Base-by-base conservation (phyloP, 2,329 filamentous ascomycete genomes). In the Alternaria ventricosa region DNA sequence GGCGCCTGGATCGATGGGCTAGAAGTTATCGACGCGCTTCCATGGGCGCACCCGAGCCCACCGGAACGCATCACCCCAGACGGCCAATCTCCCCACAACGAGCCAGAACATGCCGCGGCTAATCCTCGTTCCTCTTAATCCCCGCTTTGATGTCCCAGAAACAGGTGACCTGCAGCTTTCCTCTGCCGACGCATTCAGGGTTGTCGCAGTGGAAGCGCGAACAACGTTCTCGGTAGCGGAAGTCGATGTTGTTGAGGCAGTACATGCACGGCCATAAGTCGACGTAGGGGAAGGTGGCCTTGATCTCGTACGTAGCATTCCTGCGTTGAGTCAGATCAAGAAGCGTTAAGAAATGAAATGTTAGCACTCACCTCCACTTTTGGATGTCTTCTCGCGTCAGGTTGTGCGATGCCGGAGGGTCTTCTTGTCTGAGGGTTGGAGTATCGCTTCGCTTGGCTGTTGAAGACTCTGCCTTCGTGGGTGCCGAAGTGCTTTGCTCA, bases 251-350 rank as follows among this genome's bases (percentile, higher is more conserved):
- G 2, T 3, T 22, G 5, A 25, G 43, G 13, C 61, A 64, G 23
- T 64, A 64, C 57, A 64, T 64, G 46, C 61, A 64, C 2, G 61
- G 57, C 61, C 61, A 64, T n/a, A 33, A 10, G 4, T 47, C 20
- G 9, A 53, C 23, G 28, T 20, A 41, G 8, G n/a, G 15, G 1
- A 46, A 45, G 11, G 27, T 60, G 23, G 33, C 8, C 18, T 49
- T 55, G 18, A 33, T 33, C 5, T 50, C 30, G 18, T 28, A 23
- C 20, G 28, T 41, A 1, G 28, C 13, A 13, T 45, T 33, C 33
- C 60, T 63, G 5, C 12, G 8, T n/a, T 13, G 1, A 0, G 8
- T 25, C n/a, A 28, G 28, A 36, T n/a, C 1, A 4, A 5, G 1
- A 5, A 15, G 15, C 22, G 5, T 7, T 18, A 4, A 5, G 5